These are phyloP conservation scores for Neoboletus subvelutipes DNA, from an alignment of 768 basidiomycete genomes.

Conservation along the genomic window DNA sequence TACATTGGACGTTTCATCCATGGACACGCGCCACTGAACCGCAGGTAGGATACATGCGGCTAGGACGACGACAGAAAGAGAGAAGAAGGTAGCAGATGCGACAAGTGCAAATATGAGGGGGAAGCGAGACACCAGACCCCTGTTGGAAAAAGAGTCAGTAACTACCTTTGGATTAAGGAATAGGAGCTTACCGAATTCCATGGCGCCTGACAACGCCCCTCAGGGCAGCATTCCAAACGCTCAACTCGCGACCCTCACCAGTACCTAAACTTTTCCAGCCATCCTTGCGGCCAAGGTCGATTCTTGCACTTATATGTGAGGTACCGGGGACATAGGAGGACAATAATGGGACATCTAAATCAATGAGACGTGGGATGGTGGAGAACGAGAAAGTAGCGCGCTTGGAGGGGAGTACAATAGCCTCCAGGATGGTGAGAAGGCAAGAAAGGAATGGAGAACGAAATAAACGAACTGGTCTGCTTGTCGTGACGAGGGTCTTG, in stretches of 20 bases:
- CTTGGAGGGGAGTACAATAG: conserved; percentile 50
- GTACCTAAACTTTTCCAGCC: conserved; percentile 67
- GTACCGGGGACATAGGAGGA: conserved; percentile 49
- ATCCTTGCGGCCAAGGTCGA: conserved; percentile 76
- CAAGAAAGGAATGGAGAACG: neutral
- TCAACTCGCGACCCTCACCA: conserved; percentile 73
- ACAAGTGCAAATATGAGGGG: conserved; percentile 55
- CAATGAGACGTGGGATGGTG: conserved; percentile 40
- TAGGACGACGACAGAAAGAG: conserved; percentile 46
- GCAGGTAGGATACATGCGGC: conserved; percentile 53
- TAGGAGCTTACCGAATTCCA: conserved; percentile 60
- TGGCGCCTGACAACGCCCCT: conserved; percentile 61
- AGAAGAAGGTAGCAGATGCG: conserved; percentile 46
- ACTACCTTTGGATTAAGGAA: neutral
- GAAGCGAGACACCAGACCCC: conserved; percentile 69
- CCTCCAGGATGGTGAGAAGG: conserved; percentile 39
- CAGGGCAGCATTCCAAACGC: conserved; percentile 59
- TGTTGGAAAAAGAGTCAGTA: conserved; percentile 27
- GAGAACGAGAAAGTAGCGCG: conserved; percentile 37
- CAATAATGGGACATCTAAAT: conserved; percentile 58
- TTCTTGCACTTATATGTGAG: conserved; percentile 49
- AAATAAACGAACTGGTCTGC: conserved; percentile 58
- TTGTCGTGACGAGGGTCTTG: conserved; percentile 57
- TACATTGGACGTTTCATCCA: conserved; percentile 12
- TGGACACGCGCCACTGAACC: conserved; percentile 28